Percentiles rank a stretch among this genome's conserved stretches.
Evolutionary conservation across 2,329 filamentous ascomycete genomes (phyloP).

Genomic region (Stemphylium vesicarium): DNA sequence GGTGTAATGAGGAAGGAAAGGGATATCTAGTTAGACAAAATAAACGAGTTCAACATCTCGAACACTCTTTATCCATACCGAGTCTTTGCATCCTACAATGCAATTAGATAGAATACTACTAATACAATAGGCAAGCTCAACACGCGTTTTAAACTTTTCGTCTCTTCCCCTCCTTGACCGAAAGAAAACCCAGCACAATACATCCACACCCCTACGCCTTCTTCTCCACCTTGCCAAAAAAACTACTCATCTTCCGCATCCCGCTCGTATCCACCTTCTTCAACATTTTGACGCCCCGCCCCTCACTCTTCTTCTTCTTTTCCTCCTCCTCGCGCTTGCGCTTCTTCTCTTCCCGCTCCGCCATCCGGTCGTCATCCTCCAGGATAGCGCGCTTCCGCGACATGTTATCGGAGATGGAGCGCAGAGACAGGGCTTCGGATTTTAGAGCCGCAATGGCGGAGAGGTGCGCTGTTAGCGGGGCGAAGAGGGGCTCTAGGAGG

Average conservation of each 20-base stretch:
- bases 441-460: constrained; percentile 69
- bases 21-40: background rate
- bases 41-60: background rate
- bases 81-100: background rate
- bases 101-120: background rate
- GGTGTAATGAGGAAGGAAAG: too few relatives aligned
- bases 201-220: too few relatives aligned
- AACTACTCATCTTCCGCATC: constrained; percentile 97
- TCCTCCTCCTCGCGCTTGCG: constrained; percentile 88
- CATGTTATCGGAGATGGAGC: constrained; percentile 72
- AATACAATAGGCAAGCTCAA: background rate
- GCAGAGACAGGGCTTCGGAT: constrained; percentile 72
- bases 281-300: constrained; percentile 76
- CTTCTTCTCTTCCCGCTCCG: constrained; percentile 73
- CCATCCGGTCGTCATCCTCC: constrained; percentile 64
- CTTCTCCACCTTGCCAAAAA: constrained; percentile 75
- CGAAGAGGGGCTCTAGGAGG: constrained; percentile 66
- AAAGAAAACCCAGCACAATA: too few relatives aligned
- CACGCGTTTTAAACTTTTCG: background rate
- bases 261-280: constrained; percentile 89
- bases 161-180: too few relatives aligned
- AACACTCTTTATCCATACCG: too few relatives aligned
- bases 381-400: constrained; percentile 64
- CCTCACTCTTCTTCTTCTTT: constrained; percentile 80
- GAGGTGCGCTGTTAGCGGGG: constrained; percentile 73